Conservation (phyloP, 495 filamentous ascomycete species). For the Trichoderma orchidacearum region DNA sequence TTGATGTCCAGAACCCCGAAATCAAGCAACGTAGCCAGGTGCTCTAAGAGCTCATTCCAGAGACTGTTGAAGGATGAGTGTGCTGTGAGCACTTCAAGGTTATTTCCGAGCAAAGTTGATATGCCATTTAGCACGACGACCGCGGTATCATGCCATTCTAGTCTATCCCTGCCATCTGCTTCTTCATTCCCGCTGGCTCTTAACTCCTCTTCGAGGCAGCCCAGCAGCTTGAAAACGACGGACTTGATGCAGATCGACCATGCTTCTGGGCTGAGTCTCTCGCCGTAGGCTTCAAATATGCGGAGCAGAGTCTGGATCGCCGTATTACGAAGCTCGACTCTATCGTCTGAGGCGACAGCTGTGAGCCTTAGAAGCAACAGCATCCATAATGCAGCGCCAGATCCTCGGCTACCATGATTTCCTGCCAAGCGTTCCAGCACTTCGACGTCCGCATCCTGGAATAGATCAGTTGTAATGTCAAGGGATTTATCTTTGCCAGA, state of each 20-base stretch:
- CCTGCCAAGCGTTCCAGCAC: slow-evolving; percentile 35
- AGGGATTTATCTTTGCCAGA: slow-evolving; percentile 30
- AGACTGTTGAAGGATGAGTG: slow-evolving; percentile 45
- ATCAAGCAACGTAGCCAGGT: slow-evolving; percentile 46
- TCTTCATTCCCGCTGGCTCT: slow-evolving; percentile 10
- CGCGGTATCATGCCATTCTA: slow-evolving; percentile 64
- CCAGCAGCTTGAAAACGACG: slow-evolving; percentile 64
- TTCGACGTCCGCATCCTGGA: slow-evolving; percentile 34
- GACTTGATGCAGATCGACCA: slow-evolving; percentile 75
- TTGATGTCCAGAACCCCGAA: slow-evolving; percentile 53
- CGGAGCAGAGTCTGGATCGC: slow-evolving; percentile 81
- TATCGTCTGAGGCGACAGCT: slow-evolving; percentile 58
- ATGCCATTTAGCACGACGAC: slow-evolving; percentile 60
- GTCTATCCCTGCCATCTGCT: slow-evolving; percentile 23
- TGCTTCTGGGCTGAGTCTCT: slow-evolving; percentile 60
- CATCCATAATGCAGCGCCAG: slow-evolving; percentile 65
- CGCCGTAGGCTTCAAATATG: slow-evolving; percentile 84
- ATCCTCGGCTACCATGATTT: slow-evolving; percentile 32
- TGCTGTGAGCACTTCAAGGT: slow-evolving; percentile 44
- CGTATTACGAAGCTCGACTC: slow-evolving; percentile 81
- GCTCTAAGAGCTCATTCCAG: slow-evolving; percentile 55
- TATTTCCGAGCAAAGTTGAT: slow-evolving; percentile 51
- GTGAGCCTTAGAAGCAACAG: slow-evolving; percentile 66
- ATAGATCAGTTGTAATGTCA: slow-evolving; percentile 32
- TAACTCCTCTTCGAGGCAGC: slow-evolving; percentile 36